These are phyloP conservation scores for Leccinum fallax DNA, from an alignment of 1,284 basidiomycete genomes.

Conservation along the genomic window DNA sequence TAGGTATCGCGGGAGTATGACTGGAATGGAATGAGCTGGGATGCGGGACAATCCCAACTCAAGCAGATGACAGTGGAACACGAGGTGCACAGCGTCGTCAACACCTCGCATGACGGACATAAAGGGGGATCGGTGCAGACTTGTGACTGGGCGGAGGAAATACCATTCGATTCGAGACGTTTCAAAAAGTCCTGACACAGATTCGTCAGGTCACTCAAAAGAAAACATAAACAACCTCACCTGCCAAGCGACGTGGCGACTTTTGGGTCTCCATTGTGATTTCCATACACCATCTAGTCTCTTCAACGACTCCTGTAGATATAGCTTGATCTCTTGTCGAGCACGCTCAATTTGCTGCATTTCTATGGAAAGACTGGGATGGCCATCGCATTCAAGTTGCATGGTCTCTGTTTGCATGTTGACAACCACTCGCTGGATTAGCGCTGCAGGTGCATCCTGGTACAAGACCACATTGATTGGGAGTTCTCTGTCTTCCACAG, in stretches of 20 bases:
- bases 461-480: too few relatives aligned
- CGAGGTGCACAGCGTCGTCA: slow-evolving; percentile 12
- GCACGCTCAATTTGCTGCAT: neutral
- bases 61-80: slow-evolving; percentile 22
- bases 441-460: too few relatives aligned
- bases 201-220: neutral
- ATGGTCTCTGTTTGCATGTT: neutral
- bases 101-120: slow-evolving; percentile 20
- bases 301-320: too few relatives aligned
- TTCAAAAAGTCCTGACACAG: neutral
- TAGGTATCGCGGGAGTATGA: neutral
- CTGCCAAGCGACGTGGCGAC: too few relatives aligned
- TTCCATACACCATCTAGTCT: too few relatives aligned
- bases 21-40: slow-evolving; percentile 18
- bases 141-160: neutral
- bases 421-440: too few relatives aligned
- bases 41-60: slow-evolving; percentile 21
- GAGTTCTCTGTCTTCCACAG: too few relatives aligned
- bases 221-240: neutral
- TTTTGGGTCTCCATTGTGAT: too few relatives aligned
- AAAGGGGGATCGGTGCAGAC: neutral
- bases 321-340: too few relatives aligned
- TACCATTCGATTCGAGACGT: neutral
- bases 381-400: neutral
- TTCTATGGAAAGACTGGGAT: neutral